These are phyloP conservation scores for Ettlia oleoabundans DNA, from an alignment of 139 green algal genomes.

Conservation along the genomic window DNA sequence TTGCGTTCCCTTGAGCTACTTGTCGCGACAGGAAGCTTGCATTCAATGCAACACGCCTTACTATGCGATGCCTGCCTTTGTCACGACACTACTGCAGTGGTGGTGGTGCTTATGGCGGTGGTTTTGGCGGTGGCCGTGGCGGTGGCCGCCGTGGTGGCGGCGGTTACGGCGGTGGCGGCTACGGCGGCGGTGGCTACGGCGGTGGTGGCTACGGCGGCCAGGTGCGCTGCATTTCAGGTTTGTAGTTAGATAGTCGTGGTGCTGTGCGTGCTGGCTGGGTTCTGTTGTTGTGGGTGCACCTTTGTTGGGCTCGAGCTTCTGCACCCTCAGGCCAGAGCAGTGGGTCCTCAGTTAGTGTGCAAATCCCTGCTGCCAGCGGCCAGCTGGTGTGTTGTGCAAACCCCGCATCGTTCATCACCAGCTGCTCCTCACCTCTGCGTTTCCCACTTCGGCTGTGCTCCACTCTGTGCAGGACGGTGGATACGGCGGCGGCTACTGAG, in stretches of 20 bases:
- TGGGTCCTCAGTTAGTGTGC: neutral
- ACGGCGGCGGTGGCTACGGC: conserved; percentile 29
- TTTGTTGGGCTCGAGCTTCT: neutral
- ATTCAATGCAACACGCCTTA: neutral
- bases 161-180: conserved; percentile 33
- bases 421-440: no score
- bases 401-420: no score
- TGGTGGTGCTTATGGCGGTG: conserved; percentile 18
- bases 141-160: conserved; percentile 37
- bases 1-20: no score
- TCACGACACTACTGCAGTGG: neutral
- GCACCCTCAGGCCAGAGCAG: no score
- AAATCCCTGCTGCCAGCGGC: neutral
- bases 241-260: neutral
- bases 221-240: neutral
- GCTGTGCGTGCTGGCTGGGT: neutral
- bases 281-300: neutral
- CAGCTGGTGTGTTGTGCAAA: no score
- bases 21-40: no score
- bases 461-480: neutral
- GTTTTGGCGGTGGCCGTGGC: conserved; percentile 30
- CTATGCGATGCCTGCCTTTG: neutral
- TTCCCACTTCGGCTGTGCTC: neutral
- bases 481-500: conserved; percentile 30
- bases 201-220: conserved; percentile 26